Evolutionary conservation across 2,329 filamentous ascomycete species (phyloP), one percentile per base, ranked within the genome.

Genomic region (Trichoderma sp.): DNA sequence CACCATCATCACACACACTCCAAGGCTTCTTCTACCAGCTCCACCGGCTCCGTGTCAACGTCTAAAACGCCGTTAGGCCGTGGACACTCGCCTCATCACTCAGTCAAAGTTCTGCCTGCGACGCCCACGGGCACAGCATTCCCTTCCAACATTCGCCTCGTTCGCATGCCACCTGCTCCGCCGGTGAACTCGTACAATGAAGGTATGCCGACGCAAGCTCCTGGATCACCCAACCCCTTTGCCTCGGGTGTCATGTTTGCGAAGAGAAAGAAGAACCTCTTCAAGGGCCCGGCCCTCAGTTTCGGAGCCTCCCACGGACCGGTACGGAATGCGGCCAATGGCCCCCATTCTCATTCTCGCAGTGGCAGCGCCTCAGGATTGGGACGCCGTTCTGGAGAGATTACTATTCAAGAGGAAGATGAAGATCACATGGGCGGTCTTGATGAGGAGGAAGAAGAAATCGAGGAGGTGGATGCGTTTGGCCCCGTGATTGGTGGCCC

Each of bases 1-100:
- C 93, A 95, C 75, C 92, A 94, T 74, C 90, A 92, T 68, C 93
- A 96, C 79, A 91, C 92, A 1, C 95, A 98, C 80, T 97, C 94
- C 26, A 98, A 98, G 81, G 94, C 96, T 0, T 97, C 93, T 0
- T 98, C 94, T 0, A 96, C 94, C 1, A 97, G 94, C 57, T 97
- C 92, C 6, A 92, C 91, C 72, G 91, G 90, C 26, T 91, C 92
- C 0, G 90, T 92, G 4, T 91, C 91, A 0, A 89, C 89, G 20
- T 92, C 92, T 43, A 92, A 91, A 77, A 91, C 88, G 17, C 90
- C 88, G 1, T 83, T 89, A 64, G 87, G 87, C 57, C 83, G 88
- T 43, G 88, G 88, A 15, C 90, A 93, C 28, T 95, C 92, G 3
- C 95, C 96, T 1, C 94, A 98, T 79, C 89, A 93, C 75, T 97